A percentile compares a stretch with the other conserved stretches of the same genome.
These are phyloP conservation scores for Desmodesmus armatus DNA, from an alignment of 139 green algal genomes.

Conservation along the genomic window DNA sequence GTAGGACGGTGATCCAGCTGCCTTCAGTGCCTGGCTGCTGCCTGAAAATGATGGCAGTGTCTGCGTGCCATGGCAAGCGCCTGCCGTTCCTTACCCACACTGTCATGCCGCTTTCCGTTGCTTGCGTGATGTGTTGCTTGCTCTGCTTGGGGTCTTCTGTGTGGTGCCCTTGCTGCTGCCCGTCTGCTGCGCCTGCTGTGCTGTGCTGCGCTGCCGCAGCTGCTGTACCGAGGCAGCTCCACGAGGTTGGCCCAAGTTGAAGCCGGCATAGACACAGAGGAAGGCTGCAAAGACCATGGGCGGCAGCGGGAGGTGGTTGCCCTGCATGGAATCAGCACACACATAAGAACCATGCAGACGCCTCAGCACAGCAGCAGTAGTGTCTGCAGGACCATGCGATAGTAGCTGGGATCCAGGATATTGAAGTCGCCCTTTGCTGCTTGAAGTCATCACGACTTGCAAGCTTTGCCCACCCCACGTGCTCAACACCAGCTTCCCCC, in stretches of 20 bases:
- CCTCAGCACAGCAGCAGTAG: constrained; percentile 7
- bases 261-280: constrained; percentile 42
- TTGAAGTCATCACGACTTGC: background rate
- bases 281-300: constrained; percentile 28
- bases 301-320: constrained; percentile 25
- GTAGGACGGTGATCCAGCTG: too few species aligned
- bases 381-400: background rate
- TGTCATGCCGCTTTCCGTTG: too few species aligned
- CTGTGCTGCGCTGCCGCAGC: background rate
- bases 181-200: background rate
- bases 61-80: too few species aligned
- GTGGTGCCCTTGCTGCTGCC: constrained; percentile 16
- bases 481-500: background rate
- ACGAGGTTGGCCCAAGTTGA: too few species aligned
- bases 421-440: background rate
- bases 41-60: too few species aligned
- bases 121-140: background rate
- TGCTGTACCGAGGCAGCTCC: too few species aligned
- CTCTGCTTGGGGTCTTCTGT: background rate
- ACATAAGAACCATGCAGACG: background rate
- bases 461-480: background rate
- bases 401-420: background rate
- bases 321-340: background rate
- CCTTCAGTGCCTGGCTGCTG: too few species aligned
- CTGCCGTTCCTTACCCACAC: too few species aligned